Percentiles rank a stretch among this genome's conserved stretches.
These are phyloP conservation scores for Tetrapisispora arboricola DNA, from an alignment of 805 yeast genomes.

Conservation along the genomic window DNA sequence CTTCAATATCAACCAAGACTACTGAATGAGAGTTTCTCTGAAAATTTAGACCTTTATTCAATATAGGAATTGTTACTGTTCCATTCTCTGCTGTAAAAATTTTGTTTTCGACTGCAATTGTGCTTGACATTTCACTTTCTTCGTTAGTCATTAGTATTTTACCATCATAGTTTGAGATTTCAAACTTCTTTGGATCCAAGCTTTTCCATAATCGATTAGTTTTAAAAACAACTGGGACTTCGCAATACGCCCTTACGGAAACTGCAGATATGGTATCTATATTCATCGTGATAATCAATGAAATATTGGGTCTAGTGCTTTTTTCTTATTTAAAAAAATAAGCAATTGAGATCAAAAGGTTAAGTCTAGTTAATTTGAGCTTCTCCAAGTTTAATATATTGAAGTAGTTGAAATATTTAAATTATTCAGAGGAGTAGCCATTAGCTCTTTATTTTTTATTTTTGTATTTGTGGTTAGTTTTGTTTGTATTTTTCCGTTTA, in stretches of 20 bases:
- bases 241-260: constrained; percentile 9
- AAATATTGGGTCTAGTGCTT: no score
- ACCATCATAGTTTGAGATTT: not conserved
- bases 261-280: constrained; percentile 2
- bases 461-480: not conserved
- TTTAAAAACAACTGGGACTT: constrained; percentile 7
- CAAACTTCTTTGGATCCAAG: not conserved
- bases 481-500: constrained; percentile 1
- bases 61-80: constrained; percentile 3
- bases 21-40: constrained; percentile 6
- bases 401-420: not conserved
- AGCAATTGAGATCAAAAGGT: no score
- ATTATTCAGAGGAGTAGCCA: not conserved
- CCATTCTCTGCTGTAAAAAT: not conserved
- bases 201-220: constrained; percentile 11
- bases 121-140: not conserved
- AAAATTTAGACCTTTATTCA: constrained; percentile 7
- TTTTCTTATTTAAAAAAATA: no score
- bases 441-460: no score
- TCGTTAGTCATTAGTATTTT: not conserved
- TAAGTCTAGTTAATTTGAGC: no score
- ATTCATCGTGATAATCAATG: not conserved
- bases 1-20: constrained; percentile 1
- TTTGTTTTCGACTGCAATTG: not conserved
- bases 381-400: not conserved